Base-by-base conservation (phyloP, 768 basidiomycete species). In the Phylloporus rhodoxanthus region DNA sequence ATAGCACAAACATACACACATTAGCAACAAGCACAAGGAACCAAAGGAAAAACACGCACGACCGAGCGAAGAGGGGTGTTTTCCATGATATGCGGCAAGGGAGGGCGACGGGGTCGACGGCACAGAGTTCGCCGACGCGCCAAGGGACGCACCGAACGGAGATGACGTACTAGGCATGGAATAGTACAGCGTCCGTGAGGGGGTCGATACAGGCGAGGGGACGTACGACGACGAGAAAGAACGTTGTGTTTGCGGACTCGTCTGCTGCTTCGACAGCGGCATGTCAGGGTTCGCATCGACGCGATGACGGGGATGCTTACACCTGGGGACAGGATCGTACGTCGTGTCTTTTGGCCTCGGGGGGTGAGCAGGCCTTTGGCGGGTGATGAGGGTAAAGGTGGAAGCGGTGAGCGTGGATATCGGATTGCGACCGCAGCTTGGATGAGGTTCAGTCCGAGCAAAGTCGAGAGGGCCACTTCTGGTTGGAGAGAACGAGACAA, bases 1-100 rank as follows among this genome's bases (percentile, higher is more conserved):
- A 14, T 5, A 1, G 8, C 37, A 39, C 28, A 29, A 29, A 4
- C 28, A 15, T 26, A 19, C 28, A 33, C 4, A 4, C 14, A 8
- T 50, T 1, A 58, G 21, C 19, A 9, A 26, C 14, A 20, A 41
- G 4, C 6, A 34, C 25, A 26, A 5, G 20, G 6, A 15, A 17
- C n/a, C 23, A 21, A 4, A 30, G 14, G 15, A 33, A 25, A 26
- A 36, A 37, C 10, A 60, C 73, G 57, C 41, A 74, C 72, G 69
- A 47, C 69, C 73, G 7, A 60, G 61, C 4, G 62, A 59, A 26
- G 60, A 51, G 15, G 63, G 58, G 47, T 74, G 72, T 46, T 60
- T 67, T 25, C 72, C 72, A 13, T 70, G 57, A 43, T 72, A 73
- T 4, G 72, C 68, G 8, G 69, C 67, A 10, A 72, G 62, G n/a